These are phyloP conservation scores for Phialocephala sp. DNA, from an alignment of 2,329 filamentous ascomycete genomes.

Conservation along the genomic window DNA sequence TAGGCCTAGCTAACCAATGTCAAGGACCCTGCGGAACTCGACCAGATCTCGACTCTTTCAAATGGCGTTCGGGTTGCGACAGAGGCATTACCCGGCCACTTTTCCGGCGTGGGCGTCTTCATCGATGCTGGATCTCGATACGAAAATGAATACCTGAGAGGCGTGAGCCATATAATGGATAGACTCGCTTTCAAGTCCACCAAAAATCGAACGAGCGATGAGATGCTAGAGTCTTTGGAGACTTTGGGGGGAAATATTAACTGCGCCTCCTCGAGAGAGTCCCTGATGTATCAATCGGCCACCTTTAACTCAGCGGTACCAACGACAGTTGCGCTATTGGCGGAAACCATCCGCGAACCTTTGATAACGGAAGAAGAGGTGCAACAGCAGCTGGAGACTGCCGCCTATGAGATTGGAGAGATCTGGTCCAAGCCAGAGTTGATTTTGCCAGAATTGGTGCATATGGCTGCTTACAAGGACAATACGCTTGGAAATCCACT, in stretches of 20 bases:
- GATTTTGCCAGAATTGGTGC: slow-evolving; percentile 92
- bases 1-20: slow-evolving; percentile 29
- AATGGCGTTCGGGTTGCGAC: slow-evolving; percentile 96
- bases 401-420: slow-evolving; percentile 93
- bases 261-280: slow-evolving; percentile 92
- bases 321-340: slow-evolving; percentile 80
- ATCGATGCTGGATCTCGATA: slow-evolving; percentile 94
- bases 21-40: slow-evolving; percentile 84
- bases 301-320: slow-evolving; percentile 95
- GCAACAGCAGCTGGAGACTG: slow-evolving; percentile 83
- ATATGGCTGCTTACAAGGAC: slow-evolving; percentile 93
- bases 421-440: slow-evolving; percentile 98
- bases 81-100: slow-evolving; percentile 91
- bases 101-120: slow-evolving; percentile 94
- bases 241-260: slow-evolving; percentile 93
- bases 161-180: slow-evolving; percentile 96
- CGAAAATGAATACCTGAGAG: slow-evolving; percentile 83
- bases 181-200: slow-evolving; percentile 94
- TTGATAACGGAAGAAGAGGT: slow-evolving; percentile 87
- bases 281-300: slow-evolving; percentile 98
- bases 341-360: slow-evolving; percentile 91
- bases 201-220: slow-evolving; percentile 70
- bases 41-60: slow-evolving; percentile 83
- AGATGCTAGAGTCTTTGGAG: slow-evolving; percentile 88
- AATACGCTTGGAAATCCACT: slow-evolving; percentile 96